Evolutionary conservation across 768 basidiomycete genomes (phyloP).

Genomic region (Gymnopilus dilepis): DNA sequence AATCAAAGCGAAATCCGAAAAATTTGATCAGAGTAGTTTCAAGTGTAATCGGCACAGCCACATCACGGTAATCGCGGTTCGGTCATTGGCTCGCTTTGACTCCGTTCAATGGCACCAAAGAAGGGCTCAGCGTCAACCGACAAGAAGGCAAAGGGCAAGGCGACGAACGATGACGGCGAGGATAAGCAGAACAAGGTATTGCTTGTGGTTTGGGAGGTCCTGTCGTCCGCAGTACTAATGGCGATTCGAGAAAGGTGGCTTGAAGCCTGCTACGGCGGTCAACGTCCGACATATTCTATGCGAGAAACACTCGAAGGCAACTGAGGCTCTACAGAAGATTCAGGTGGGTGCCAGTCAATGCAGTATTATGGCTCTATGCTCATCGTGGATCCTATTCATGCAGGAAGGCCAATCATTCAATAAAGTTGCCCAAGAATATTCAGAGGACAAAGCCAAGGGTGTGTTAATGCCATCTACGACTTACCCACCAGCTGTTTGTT

Average conservation of each 20-base stretch:
- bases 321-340: slow-evolving; percentile 79
- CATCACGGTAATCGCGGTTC: slow-evolving; percentile 23
- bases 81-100: slow-evolving; percentile 22
- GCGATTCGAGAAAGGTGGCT: slow-evolving; percentile 47
- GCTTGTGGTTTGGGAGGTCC: not conserved
- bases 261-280: slow-evolving; percentile 82
- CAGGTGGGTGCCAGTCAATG: slow-evolving; percentile 51
- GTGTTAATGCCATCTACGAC: not conserved
- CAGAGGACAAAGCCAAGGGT: slow-evolving; percentile 92
- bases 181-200: slow-evolving; percentile 48
- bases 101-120: slow-evolving; percentile 37
- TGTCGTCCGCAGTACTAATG: not conserved
- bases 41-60: slow-evolving; percentile 32
- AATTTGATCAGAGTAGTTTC: slow-evolving; percentile 14
- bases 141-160: slow-evolving; percentile 43
- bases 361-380: not conserved
- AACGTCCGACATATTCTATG: slow-evolving; percentile 90
- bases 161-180: slow-evolving; percentile 37
- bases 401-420: slow-evolving; percentile 83
- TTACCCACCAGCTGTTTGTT: too few relatives aligned
- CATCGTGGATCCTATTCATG: not conserved
- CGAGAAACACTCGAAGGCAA: slow-evolving; percentile 83
- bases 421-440: slow-evolving; percentile 89
- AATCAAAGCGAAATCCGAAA: slow-evolving; percentile 19
- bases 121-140: slow-evolving; percentile 36